A percentile compares a stretch with the other conserved stretches of the same genome.
Conservation (phyloP, 2,329 filamentous ascomycete genomes). For the Cyphellophora europaea region DNA sequence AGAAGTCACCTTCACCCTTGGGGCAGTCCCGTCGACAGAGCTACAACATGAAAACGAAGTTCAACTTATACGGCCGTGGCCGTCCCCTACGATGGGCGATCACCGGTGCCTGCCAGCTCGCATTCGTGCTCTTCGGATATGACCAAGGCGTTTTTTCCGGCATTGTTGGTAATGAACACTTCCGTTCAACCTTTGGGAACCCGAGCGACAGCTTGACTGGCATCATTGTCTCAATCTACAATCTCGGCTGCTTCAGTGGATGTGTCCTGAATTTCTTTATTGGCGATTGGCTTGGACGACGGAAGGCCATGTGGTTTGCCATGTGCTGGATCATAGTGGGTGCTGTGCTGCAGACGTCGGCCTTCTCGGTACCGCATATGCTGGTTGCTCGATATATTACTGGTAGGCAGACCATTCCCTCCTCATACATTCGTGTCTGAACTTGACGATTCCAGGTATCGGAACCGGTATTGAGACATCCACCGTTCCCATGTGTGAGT, state of each 20-base stretch:
- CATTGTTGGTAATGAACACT: constrained; percentile 22
- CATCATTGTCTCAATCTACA: constrained; percentile 19
- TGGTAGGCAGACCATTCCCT: constrained; percentile 21
- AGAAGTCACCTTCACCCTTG: too few species aligned
- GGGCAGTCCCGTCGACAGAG: not conserved
- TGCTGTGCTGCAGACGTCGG: constrained; percentile 26
- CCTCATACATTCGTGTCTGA: too few species aligned
- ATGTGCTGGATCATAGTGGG: constrained; percentile 25
- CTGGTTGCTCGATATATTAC: constrained; percentile 39
- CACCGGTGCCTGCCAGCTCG: constrained; percentile 25
- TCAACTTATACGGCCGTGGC: constrained; percentile 4
- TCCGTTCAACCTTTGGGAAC: constrained; percentile 5
- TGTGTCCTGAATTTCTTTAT: constrained; percentile 25
- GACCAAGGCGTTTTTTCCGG: constrained; percentile 30
- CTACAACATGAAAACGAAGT: constrained; percentile 2
- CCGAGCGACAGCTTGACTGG: constrained; percentile 13
- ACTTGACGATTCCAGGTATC: constrained; percentile 23
- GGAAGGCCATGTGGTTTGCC: constrained; percentile 25
- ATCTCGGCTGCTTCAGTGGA: constrained; percentile 19
- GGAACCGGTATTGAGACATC: constrained; percentile 38
- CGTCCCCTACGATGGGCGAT: constrained; percentile 22
- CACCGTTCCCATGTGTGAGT: constrained; percentile 25
- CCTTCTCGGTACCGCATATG: constrained; percentile 23
- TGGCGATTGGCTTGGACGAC: constrained; percentile 24
- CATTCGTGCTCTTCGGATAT: constrained; percentile 23